A percentile compares a stretch with the other conserved stretches of the same genome.
These are phyloP conservation scores for Xylariaceae sp. DNA, from an alignment of 2,329 filamentous ascomycete species.

Conservation along the genomic window DNA sequence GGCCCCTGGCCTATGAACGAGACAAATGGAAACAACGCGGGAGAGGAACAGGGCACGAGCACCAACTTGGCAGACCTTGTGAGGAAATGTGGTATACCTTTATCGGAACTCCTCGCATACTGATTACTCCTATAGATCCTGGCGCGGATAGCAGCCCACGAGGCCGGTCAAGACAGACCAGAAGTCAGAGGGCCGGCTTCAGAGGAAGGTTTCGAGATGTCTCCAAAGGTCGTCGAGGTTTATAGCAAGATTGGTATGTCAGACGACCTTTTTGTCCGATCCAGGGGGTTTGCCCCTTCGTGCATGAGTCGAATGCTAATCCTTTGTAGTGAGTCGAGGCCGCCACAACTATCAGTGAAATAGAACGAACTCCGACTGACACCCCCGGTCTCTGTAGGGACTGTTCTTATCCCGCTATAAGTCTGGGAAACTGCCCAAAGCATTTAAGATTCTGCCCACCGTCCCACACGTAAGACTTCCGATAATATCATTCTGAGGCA, in stretches of 20 bases:
- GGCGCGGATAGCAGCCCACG: conserved; percentile 87
- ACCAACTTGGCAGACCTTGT: conserved; percentile 92
- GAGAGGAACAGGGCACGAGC: conserved; percentile 44
- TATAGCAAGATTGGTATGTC: conserved; percentile 66
- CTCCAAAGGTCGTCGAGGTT: conserved; percentile 87
- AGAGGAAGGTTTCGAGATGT: conserved; percentile 80
- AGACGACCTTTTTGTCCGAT: not conserved
- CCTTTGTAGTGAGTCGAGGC: conserved; percentile 9
- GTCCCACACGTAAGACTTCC: conserved; percentile 55
- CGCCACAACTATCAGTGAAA: not conserved
- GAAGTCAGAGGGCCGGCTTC: conserved; percentile 49
- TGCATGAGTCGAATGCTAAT: conserved; percentile 1
- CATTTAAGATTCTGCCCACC: conserved; percentile 93
- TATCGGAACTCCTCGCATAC: not conserved
- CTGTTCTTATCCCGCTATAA: conserved; percentile 83
- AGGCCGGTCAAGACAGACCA: conserved; percentile 55
- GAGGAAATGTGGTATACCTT: not conserved
- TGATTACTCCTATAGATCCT: conserved; percentile 36
- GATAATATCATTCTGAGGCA: too few species aligned
- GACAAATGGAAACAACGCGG: conserved; percentile 32
- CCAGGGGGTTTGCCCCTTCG: not conserved
- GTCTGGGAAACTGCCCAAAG: conserved; percentile 92
- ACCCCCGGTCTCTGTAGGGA: conserved; percentile 30
- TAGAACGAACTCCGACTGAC: conserved; percentile 7
- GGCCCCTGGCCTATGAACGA: conserved; percentile 44